Evolutionary conservation across 2,329 filamentous ascomycete species (phyloP), one percentile per base, ranked within the genome.

Genomic region (Monosporascus sp.): DNA sequence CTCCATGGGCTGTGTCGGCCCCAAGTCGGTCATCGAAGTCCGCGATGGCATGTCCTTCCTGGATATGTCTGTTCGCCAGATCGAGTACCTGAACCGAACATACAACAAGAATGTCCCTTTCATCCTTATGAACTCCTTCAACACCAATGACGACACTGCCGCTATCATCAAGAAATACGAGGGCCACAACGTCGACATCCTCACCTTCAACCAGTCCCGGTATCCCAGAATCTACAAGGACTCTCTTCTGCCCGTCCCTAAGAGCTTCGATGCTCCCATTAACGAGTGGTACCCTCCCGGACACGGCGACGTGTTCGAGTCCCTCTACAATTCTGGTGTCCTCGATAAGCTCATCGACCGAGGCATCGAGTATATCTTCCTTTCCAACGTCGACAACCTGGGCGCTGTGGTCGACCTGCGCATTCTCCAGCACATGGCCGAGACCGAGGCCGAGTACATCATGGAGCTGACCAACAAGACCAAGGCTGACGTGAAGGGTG

Each of bases 151-250:
- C 67, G 94, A 99, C 71, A 99, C 94, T 50, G 91, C 92, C 59
- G 91, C 91, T 76, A 99, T 99, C 77, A 99, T 99, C 82, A 99
- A 99, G 86, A 99, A 99, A 82, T 99, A 97, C 78, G 93, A 99
- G 80, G 94, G 94, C 61, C 94, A 99, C 85, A 97, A 97, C 73
- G 95, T 99, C 69, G 94, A 99, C 72, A 97, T 99, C 73, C 82
- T 97, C 73, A 97, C 94, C 72, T 99, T 99, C 87, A 99, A 99
- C 83, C 94, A 99, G 80, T 99, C 94, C 60, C 85, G 92, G 67
- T 99, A 97, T 81, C 94, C 94, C 64, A 90, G 94, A 82, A 90
- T 99, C 71, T 86, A 92, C 77, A 97, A 97, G 84, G 94, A 99
- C 79, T 99, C 94, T 45, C 86, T 97, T 52, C 89, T 99, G 50